Base-by-base conservation (phyloP, 495 filamentous ascomycete genomes). In the Parmelia sp. region DNA sequence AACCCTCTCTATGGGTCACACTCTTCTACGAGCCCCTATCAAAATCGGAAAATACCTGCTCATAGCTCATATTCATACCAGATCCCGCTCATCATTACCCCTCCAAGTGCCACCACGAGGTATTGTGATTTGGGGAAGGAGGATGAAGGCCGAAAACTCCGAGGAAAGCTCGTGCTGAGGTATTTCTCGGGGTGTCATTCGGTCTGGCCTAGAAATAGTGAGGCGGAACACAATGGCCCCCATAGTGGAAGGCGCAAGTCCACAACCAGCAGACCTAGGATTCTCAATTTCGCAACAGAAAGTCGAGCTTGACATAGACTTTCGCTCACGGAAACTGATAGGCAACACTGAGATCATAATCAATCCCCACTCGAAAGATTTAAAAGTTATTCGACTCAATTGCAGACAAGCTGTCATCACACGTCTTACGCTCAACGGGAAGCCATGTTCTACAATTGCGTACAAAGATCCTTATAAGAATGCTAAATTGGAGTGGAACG, bases 301-400 rank as follows among this genome's bases (percentile, higher is more conserved):
- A 71, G 85, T 98, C 60, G 86, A 92, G 65, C 79, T 97, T 60
- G 92, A 97, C 64, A 81, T 98, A 66, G 86, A 97, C 74, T 91
- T 98, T 69, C 78, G 79, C 57, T 83, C 81, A 31, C 87, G 86
- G 71, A 85, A 81, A 71, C 72, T 97, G 69, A 88, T 82, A 69
- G 94, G 94, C 39, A 88, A 83, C 67, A 89, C 89, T 14, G 88
- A 90, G 59, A 89, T 98, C 65, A 85, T 86, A 1, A 83, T 97
- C 51, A 83, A 88, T 65, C 88, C 89, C 17, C 82, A 86, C 37
- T 74, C 77, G 47, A 82, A 84, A 56, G 82, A 90, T 12, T 77
- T 96, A 35, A 80, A 80, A 47, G 80, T 78, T n/a, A 84, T 98
- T 35, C 80, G 78, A 36, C 80, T 98, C 66, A 90, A 96, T 71